Conservation (phyloP, 345 rosid species). For the Leavenworthia alabamica region DNA sequence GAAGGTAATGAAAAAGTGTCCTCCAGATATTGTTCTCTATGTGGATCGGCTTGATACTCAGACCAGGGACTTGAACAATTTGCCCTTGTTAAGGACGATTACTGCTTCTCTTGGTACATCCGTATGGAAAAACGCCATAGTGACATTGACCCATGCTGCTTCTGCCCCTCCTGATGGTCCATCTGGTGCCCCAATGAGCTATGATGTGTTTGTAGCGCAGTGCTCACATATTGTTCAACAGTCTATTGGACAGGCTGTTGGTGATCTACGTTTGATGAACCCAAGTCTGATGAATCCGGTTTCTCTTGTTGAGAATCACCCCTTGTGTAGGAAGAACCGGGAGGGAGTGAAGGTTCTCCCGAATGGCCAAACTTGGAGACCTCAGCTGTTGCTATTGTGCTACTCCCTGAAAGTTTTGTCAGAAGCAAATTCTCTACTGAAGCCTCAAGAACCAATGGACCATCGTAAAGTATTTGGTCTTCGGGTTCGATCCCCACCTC, state of each 20-base stretch:
- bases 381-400: conserved; percentile 68
- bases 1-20: conserved; percentile 53
- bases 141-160: conserved; percentile 87
- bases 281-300: conserved; percentile 90
- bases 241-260: conserved; percentile 85
- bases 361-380: conserved; percentile 85
- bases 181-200: conserved; percentile 75
- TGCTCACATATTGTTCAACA: conserved; percentile 92
- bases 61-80: conserved; percentile 76
- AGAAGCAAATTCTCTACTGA: conserved; percentile 67
- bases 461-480: conserved; percentile 80
- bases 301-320: conserved; percentile 85
- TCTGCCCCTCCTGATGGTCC: conserved; percentile 99
- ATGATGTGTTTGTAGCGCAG: conserved; percentile 84
- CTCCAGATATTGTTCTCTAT: conserved; percentile 84
- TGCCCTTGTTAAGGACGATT: conserved; percentile 66
- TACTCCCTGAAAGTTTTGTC: conserved; percentile 80
- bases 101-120: conserved; percentile 64
- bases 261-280: conserved; percentile 84
- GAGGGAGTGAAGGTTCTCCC: conserved; percentile 89
- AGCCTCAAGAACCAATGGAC: conserved; percentile 78
- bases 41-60: conserved; percentile 84
- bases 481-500: conserved; percentile 80
- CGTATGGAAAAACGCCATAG: conserved; percentile 82
- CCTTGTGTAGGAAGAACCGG: conserved; percentile 74